Evolutionary conservation across 208 protist species (phyloP), one percentile per base, ranked within the genome.

Genomic region (Trypanosomatidae sp.): DNA sequence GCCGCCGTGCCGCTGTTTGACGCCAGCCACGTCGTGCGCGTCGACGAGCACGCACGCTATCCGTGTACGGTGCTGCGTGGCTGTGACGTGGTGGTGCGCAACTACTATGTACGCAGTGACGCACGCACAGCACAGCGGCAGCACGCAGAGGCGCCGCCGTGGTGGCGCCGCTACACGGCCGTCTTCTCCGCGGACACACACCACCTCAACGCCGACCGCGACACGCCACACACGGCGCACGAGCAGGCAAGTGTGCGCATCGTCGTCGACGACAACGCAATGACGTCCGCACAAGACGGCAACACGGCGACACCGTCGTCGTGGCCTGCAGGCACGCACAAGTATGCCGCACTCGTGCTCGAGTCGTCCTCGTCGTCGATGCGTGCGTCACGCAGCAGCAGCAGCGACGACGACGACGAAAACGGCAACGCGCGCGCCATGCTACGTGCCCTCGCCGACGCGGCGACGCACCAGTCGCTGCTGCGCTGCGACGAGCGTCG

Each of bases 401-500:
- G 20, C 47, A 10, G 22, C 47, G n/a, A 27, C 11, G 1, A 19
- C 10, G 19, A 0, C 3, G 16, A 19, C 16, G 32, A 43, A 8
- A 11, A 15, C 30, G 26, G 19, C 24, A 15, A 15, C 2, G 16
- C 35, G 26, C 15, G 23, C 23, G 47, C 52, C 26, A 33, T 61
- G 21, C 56, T 89, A 30, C 72, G 60, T 0, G 46, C 54, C 32
- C 43, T 83, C 7, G 61, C 64, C 0, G 75, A 92, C 50, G 35
- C 50, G n/a, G 61, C 65, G 15, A 92, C 83, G 10, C 63, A 86
- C 40, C 83, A 92, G 43, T 83, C 83, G 1, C 61, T 92, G 25
- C 62, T 86, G 25, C 68, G 74, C 30, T 92, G 83, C 62, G 66
- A 72, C 39, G 63, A 73, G 7, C 60, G 69, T 21, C 72, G n/a